Evolutionary conservation across 2,329 filamentous ascomycete genomes (phyloP), one percentile per base, ranked within the genome.

Genomic region (Aspergillus unguis): DNA sequence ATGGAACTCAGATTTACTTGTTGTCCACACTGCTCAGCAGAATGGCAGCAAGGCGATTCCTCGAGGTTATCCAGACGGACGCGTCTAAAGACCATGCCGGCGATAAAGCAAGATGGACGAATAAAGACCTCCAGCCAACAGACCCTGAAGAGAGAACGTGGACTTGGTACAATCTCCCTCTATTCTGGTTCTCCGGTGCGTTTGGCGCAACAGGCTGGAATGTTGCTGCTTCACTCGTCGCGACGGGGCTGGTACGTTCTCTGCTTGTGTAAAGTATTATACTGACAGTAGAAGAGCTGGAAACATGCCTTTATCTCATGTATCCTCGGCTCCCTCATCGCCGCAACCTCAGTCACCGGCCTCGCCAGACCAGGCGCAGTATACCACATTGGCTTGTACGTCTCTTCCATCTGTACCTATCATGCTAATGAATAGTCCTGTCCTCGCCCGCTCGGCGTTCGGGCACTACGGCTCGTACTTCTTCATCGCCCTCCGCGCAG

Each of bases 401-500:
- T 23, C n/a, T 17, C 17, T 17, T 17, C 17, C 17, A 17, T 17
- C 17, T 17, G 17, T 17, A 17, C 1, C 17, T 17, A 17, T 17
- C 17, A 36, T 23, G 11, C 8, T 11, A 33, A 33, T 3, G 11
- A 11, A 10, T 26, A 49, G 46, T 11, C 46, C 46, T 17, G 29
- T 49, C 4, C 17, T 49, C n/a, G 46, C 46, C 4, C 46, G 46
- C 28, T 42, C 46, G 8, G 29, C 40, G 1, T 41, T 49, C 2
- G 46, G 46, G 0, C 36, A 42, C 4, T 49, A 43, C 29, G 46
- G 46, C 3, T 49, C 46, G n/a, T 49, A 49, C 37, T 77, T 75
- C 53, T 72, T 73, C 50, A 72, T 77, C 10, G 62, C 66, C 28
- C 70, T 72, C 6, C 65, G 48, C 26, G 44, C 53, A 3, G 50